Evolutionary conservation across 495 filamentous ascomycete genomes (phyloP).

Genomic region (Rostrohypoxylon terebratum): DNA sequence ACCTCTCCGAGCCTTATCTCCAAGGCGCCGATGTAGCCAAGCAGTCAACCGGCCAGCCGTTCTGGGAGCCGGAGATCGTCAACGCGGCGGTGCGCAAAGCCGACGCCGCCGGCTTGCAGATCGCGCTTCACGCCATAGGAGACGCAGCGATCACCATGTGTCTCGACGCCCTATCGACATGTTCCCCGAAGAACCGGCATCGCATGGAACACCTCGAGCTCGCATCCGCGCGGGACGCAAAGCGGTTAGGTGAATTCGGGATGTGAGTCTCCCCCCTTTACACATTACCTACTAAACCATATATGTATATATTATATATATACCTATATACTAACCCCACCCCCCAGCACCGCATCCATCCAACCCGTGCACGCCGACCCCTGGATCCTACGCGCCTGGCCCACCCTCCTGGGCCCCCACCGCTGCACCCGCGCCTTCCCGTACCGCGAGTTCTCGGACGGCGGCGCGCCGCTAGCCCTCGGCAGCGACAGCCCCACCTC

Average conservation of each 20-base stretch:
- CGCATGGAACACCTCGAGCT: conserved; percentile 75
- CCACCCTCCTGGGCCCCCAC: conserved; percentile 65
- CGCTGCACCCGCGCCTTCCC: conserved; percentile 69
- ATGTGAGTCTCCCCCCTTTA: conserved; percentile 50
- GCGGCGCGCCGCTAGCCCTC: conserved; percentile 65
- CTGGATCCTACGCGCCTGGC: conserved; percentile 72
- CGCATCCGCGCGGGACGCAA: conserved; percentile 63
- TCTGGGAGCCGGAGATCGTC: conserved; percentile 66
- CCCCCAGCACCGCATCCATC: conserved; percentile 64
- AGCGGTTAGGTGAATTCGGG: conserved; percentile 62
- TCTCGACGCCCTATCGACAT: conserved; percentile 64
- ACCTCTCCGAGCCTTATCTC: conserved; percentile 68
- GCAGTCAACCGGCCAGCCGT: conserved; percentile 58
- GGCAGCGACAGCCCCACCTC: conserved; percentile 73
- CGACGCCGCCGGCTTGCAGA: conserved; percentile 66
- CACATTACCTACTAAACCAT: neutral
- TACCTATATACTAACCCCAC: conserved; percentile 7
- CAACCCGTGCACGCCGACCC: conserved; percentile 74
- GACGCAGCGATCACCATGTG: conserved; percentile 67
- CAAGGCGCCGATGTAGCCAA: conserved; percentile 51
- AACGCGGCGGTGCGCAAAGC: conserved; percentile 66
- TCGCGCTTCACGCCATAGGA: conserved; percentile 75
- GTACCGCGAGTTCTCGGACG: conserved; percentile 69
- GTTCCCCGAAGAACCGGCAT: conserved; percentile 60
- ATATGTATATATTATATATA: neutral